Conservation (phyloP, 257 asterid species). For the Solanum pennellii region DNA sequence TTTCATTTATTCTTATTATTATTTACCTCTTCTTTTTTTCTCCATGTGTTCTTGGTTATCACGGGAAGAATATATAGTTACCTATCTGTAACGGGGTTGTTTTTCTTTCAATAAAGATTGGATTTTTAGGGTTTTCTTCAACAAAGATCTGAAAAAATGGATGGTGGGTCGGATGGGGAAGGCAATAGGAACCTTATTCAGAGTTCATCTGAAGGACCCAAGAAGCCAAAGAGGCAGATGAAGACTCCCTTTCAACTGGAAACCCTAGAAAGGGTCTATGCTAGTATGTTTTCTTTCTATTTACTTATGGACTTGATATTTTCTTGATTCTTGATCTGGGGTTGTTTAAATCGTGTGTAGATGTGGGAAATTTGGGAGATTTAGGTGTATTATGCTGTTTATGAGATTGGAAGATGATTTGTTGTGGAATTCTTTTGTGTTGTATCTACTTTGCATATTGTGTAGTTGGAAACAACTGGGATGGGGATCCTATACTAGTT, state of each 20-base stretch:
- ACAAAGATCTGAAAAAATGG: conserved; percentile 44
- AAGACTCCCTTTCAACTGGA: conserved; percentile 97
- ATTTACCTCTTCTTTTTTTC: not conserved
- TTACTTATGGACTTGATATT: not conserved
- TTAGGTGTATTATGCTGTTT: not conserved
- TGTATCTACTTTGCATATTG: not conserved
- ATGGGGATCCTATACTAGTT: not conserved
- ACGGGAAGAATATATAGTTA: not conserved
- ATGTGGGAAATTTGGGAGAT: not conserved
- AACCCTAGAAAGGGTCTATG: conserved; percentile 69
- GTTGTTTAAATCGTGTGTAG: not conserved
- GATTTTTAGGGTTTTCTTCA: conserved; percentile 30
- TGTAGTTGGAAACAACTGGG: not conserved
- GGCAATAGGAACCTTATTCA: conserved; percentile 33
- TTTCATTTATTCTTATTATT: not conserved
- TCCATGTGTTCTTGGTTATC: conserved; percentile 1
- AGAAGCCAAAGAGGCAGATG: conserved; percentile 98
- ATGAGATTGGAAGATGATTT: not conserved
- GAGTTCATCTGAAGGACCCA: conserved; percentile 44
- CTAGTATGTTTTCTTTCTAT: conserved; percentile 35
- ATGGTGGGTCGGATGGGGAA: conserved; percentile 77
- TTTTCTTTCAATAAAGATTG: conserved; percentile 8
- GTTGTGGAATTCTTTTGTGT: not conserved
- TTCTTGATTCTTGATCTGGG: not conserved
- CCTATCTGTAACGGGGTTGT: not conserved